Base-by-base conservation (phyloP, 2,329 filamentous ascomycete genomes). In the Trichoderma atroviride region DNA sequence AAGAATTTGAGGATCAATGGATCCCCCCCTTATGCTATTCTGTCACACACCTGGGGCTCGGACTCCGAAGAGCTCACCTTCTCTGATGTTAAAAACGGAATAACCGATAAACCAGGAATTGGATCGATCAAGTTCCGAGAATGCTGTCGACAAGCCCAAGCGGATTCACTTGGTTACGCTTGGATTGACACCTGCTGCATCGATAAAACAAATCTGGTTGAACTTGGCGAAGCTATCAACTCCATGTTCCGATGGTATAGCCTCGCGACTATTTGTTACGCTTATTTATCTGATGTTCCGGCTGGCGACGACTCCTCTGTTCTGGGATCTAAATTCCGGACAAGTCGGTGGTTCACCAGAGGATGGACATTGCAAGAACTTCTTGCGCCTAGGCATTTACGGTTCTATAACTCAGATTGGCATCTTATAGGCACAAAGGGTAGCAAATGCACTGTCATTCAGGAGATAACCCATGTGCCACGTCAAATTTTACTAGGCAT, bases 11-110 rank as follows among this genome's bases (percentile, higher is more conserved):
- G 5, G 71, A 73, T 27, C 10, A 50, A 55, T 19, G 29, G 67
- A 7, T 33, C 24, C 5, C 76, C 76, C 0, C 63, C 70, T 0
- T 79, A 78, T 24, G 76, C 75, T 29, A 78, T 78, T 24, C 72
- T 79, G 3, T 79, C 77, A 0, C 77, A 79, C 37, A 78, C 76
- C 1, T 79, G 77, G 77, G 73, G 72, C 24, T 3, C 27, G 5
- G 69, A 68, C 11, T 40, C 14, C 1, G 69, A 70, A 7, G 69
- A 70, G 27, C 57, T 70, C 22, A 27, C 57, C 1, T 27, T 68
- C 1, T 22, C 22, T 14, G 58, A 70, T 16, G 22, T 70, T 3
- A 4, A 22, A 29, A 35, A 68, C 3, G 69, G 57, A 3, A 40
- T 4, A 1, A 27, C 35, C 9, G 14, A 24, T 24, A 53, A 58